Evolutionary conservation across 169 alveolate species (phyloP).

Genomic region (Eimeria praecox): DNA sequence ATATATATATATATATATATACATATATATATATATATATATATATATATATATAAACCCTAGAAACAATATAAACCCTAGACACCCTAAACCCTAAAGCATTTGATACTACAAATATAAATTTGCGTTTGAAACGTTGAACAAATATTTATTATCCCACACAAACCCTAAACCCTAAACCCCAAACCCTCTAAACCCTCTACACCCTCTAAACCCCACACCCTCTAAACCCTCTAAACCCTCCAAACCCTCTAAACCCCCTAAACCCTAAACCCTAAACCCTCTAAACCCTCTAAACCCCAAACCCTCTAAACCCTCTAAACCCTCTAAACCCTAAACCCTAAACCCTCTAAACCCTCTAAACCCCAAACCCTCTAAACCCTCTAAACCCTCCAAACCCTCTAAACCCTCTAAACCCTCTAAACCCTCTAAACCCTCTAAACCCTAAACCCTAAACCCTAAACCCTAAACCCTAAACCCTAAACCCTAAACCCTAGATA

Average conservation of each 20-base stretch:
- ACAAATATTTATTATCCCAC: no score
- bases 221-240: background rate
- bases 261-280: background rate
- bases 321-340: slow-evolving; percentile 22
- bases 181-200: slow-evolving; percentile 12
- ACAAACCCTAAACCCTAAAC: slow-evolving; percentile 28
- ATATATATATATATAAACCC: no score
- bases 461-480: slow-evolving; percentile 28
- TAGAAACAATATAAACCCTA: no score
- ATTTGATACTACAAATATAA: no score
- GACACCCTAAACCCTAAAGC: no score
- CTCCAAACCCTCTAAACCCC: background rate
- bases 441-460: slow-evolving; percentile 19
- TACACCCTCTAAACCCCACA: no score
- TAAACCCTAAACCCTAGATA: background rate
- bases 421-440: no score
- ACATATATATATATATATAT: no score
- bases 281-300: slow-evolving; percentile 49
- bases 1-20: no score
- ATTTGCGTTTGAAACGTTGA: no score
- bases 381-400: background rate
- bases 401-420: background rate
- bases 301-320: slow-evolving; percentile 11
- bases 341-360: slow-evolving; percentile 12
- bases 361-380: slow-evolving; percentile 39